phyloP scores from a whole-genome alignment of 768 basidiomycete genomes.

The Leccinum subgranulosum region DNA sequence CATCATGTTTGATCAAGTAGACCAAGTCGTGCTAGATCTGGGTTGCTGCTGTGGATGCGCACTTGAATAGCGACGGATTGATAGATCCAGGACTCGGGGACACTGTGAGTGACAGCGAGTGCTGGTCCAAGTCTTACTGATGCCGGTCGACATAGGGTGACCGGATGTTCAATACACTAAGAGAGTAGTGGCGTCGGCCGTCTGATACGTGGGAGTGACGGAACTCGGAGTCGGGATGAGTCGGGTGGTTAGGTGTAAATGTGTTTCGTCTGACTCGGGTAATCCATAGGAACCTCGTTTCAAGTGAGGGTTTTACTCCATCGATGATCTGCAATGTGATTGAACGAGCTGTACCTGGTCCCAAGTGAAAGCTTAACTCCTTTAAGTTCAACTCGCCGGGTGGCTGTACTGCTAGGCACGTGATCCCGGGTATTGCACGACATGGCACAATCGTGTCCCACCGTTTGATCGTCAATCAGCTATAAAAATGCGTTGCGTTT shows the following conservation, averaged over 20 bases:
- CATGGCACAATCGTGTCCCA: slow-evolving; percentile 31
- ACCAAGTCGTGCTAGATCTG: slow-evolving; percentile 57
- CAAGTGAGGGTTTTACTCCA: neutral
- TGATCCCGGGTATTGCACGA: slow-evolving; percentile 28
- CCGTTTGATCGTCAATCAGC: neutral
- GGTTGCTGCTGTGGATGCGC: slow-evolving; percentile 77
- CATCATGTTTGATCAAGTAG: neutral
- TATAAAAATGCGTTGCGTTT: slow-evolving; percentile 1
- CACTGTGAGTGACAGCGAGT: slow-evolving; percentile 50
- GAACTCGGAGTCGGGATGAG: neutral
- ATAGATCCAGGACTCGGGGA: slow-evolving; percentile 92
- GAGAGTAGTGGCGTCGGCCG: slow-evolving; percentile 25
- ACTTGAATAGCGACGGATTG: slow-evolving; percentile 70
- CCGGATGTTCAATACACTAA: slow-evolving; percentile 76
- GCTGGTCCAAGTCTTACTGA: neutral
- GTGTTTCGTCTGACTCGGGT: neutral
- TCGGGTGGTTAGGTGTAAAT: neutral
- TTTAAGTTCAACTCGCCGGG: too few relatives aligned
- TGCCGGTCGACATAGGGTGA: slow-evolving; percentile 57
- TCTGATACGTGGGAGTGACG: neutral
- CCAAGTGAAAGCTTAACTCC: too few relatives aligned
- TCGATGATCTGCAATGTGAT: too few relatives aligned
- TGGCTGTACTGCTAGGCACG: slow-evolving; percentile 19
- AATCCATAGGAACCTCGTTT: neutral
- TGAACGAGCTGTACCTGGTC: neutral